Percentiles rank a stretch among this genome's conserved stretches.
These are phyloP conservation scores for Aspergillus carlsbadensis DNA, from an alignment of 495 filamentous ascomycete species.

Conservation along the genomic window DNA sequence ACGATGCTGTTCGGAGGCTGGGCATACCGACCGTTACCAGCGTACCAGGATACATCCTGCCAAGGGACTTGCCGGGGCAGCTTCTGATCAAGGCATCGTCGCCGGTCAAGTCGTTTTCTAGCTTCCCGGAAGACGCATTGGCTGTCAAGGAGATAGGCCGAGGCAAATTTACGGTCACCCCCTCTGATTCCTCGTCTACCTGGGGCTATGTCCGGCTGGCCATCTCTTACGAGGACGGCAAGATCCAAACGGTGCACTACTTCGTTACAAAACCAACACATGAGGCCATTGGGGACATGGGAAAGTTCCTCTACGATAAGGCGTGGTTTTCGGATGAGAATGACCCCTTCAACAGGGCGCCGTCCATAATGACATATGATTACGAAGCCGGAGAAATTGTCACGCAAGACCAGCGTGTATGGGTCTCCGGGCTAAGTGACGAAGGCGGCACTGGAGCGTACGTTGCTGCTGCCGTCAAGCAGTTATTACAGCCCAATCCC, in stretches of 20 bases:
- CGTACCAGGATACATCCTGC: slow-evolving; percentile 50
- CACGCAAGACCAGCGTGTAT: slow-evolving; percentile 49
- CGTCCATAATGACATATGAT: slow-evolving; percentile 52
- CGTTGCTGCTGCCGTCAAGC: slow-evolving; percentile 47
- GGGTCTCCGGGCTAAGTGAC: slow-evolving; percentile 53
- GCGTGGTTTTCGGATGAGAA: slow-evolving; percentile 41
- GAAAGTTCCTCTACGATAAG: slow-evolving; percentile 39
- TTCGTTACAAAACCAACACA: slow-evolving; percentile 42
- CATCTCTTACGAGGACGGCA: slow-evolving; percentile 40
- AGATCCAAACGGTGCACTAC: slow-evolving; percentile 49
- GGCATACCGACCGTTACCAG: slow-evolving; percentile 44
- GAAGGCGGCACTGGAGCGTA: slow-evolving; percentile 51
- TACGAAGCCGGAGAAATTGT: slow-evolving; percentile 35
- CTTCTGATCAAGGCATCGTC: slow-evolving; percentile 32
- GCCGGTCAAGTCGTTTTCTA: slow-evolving; percentile 10
- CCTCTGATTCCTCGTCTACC: slow-evolving; percentile 4
- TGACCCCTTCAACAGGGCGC: slow-evolving; percentile 48
- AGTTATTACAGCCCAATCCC: slow-evolving; percentile 40
- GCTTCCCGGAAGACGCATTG: slow-evolving; percentile 17
- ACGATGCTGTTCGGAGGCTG: slow-evolving; percentile 33
- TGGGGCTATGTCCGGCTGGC: slow-evolving; percentile 40
- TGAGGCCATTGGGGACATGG: slow-evolving; percentile 28
- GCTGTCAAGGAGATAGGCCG: no score
- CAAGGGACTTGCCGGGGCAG: slow-evolving; percentile 35
- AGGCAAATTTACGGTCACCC: slow-evolving; percentile 10